Evolutionary conservation across 2,329 filamentous ascomycete genomes (phyloP).

Genomic region (Nothophaeocryptopus gaeumannii): DNA sequence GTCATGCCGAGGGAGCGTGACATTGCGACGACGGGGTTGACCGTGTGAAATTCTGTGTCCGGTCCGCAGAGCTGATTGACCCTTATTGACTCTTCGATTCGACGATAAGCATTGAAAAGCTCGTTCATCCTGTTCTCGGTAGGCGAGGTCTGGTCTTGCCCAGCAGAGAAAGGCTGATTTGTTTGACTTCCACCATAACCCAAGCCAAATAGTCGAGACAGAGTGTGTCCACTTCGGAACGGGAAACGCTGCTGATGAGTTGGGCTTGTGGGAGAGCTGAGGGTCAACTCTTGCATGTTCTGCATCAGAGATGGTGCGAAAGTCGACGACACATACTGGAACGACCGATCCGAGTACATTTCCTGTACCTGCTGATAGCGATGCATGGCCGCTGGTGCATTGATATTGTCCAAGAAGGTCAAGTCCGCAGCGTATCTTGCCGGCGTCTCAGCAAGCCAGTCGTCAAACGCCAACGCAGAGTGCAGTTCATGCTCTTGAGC

Average conservation of each 20-base stretch:
- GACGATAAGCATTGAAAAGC: conserved; percentile 55
- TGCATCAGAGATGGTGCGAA: conserved; percentile 31
- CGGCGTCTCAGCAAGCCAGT: conserved; percentile 61
- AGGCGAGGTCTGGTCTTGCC: conserved; percentile 3
- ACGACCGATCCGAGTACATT: conserved; percentile 23
- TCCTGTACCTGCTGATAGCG: conserved; percentile 33
- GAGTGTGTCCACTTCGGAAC: conserved; percentile 12
- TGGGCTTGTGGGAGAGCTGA: conserved; percentile 22
- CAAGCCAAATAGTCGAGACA: conserved; percentile 19
- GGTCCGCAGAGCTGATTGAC: conserved; percentile 45
- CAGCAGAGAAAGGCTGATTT: conserved; percentile 2
- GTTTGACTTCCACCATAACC: conserved; percentile 7
- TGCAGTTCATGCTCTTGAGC: conserved; percentile 67
- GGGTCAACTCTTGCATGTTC: conserved; percentile 30
- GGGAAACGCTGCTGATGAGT: conserved; percentile 15
- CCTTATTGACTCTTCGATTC: conserved; percentile 55
- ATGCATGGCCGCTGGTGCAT: conserved; percentile 22
- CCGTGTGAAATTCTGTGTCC: conserved; percentile 15
- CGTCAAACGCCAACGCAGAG: conserved; percentile 57
- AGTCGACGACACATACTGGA: conserved; percentile 28
- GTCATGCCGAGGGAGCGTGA: conserved; percentile 68
- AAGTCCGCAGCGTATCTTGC: conserved; percentile 50
- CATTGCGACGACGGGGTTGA: conserved; percentile 25
- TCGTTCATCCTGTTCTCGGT: conserved; percentile 23
- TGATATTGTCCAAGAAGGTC: conserved; percentile 48